These are phyloP conservation scores for Schizosaccharomyces versatilis DNA, from an alignment of 1,139 yeast genomes.

Conservation along the genomic window DNA sequence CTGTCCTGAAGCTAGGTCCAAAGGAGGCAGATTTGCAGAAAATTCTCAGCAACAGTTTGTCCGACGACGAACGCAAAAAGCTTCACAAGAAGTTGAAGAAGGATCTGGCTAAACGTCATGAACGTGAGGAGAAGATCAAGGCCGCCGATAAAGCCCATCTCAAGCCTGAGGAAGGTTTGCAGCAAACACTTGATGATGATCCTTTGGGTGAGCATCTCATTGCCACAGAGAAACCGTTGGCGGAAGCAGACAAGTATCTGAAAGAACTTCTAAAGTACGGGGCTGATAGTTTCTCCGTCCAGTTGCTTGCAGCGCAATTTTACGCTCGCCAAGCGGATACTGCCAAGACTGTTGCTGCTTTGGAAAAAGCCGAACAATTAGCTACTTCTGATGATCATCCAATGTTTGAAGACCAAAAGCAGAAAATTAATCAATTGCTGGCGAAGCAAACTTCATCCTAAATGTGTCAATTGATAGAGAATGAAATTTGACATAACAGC, in stretches of 20 bases:
- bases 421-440: too few relatives aligned
- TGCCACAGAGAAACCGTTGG: constrained; percentile 22
- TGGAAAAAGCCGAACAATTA: neutral
- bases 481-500: too few relatives aligned
- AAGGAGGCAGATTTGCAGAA: constrained; percentile 11
- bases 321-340: neutral
- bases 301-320: neutral
- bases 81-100: constrained; percentile 23
- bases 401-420: too few relatives aligned
- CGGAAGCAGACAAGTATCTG: constrained; percentile 22
- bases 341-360: neutral
- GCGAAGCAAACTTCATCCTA: too few relatives aligned
- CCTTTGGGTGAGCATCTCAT: constrained; percentile 24
- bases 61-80: constrained; percentile 19
- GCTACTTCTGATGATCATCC: too few relatives aligned
- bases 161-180: constrained; percentile 13
- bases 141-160: constrained; percentile 12
- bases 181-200: constrained; percentile 22
- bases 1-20: constrained; percentile 9
- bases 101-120: constrained; percentile 14
- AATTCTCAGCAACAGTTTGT: constrained; percentile 15
- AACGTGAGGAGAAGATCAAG: constrained; percentile 14
- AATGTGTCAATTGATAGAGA: too few relatives aligned
- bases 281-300: neutral
- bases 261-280: constrained; percentile 19